phyloP scores from a whole-genome alignment of 2,329 filamentous ascomycete species.

The Tolypocladium sp. region DNA sequence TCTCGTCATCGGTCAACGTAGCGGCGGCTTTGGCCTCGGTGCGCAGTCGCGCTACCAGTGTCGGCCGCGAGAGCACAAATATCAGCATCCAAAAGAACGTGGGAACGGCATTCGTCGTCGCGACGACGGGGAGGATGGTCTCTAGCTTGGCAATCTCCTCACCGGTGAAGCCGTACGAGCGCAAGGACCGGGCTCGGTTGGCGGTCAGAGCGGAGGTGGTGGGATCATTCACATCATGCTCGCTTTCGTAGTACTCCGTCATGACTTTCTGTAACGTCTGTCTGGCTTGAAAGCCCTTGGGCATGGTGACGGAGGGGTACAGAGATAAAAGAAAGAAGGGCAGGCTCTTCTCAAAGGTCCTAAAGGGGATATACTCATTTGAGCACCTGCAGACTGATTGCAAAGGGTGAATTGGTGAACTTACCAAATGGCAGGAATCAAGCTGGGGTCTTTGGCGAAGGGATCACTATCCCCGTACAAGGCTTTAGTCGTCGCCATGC shows the following conservation, averaged over 20 bases:
- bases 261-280: slow-evolving; percentile 15
- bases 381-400: no score
- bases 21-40: no score
- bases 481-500: slow-evolving; percentile 25
- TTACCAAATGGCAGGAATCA: slow-evolving; percentile 11
- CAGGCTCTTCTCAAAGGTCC: slow-evolving; percentile 14
- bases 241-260: slow-evolving; percentile 18
- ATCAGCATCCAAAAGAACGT: no score
- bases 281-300: slow-evolving; percentile 18
- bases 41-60: no score
- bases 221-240: slow-evolving; percentile 14
- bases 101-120: no score
- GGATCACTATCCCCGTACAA: slow-evolving; percentile 36
- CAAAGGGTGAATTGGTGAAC: not conserved
- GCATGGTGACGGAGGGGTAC: slow-evolving; percentile 18
- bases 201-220: slow-evolving; percentile 14
- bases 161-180: slow-evolving; percentile 17
- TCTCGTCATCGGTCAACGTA: no score
- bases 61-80: no score
- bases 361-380: not conserved
- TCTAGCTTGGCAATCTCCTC: slow-evolving; percentile 18
- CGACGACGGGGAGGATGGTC: no score
- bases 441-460: slow-evolving; percentile 14
- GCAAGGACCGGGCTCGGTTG: slow-evolving; percentile 16
- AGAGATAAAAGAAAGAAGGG: slow-evolving; percentile 18